A percentile compares a stretch with the other conserved stretches of the same genome.
Evolutionary conservation across 768 basidiomycete species (phyloP).

Genomic region (Amanita subjunquillea): DNA sequence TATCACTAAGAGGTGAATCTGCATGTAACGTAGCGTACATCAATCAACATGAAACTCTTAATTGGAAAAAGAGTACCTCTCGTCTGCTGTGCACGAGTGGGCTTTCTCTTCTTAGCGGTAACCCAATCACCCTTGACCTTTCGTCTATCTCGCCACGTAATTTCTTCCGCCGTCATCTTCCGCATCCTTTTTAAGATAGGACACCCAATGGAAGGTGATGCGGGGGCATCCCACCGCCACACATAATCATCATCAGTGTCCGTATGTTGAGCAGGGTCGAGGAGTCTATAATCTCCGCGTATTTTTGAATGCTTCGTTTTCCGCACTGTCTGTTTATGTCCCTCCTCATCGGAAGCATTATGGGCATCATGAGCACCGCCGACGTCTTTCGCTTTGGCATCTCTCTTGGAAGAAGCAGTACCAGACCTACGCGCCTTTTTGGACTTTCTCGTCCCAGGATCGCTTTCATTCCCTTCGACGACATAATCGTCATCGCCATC

Average conservation of each 20-base stretch:
- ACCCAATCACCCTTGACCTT: slow-evolving; percentile 2
- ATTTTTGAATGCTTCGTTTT: slow-evolving; percentile 4
- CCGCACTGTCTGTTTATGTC: slow-evolving; percentile 9
- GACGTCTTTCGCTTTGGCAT: slow-evolving; percentile 21
- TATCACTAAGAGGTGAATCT: slow-evolving; percentile 5
- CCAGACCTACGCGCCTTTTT: slow-evolving; percentile 13
- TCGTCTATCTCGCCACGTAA: not conserved
- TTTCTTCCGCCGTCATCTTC: slow-evolving; percentile 2
- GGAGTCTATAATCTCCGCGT: not conserved
- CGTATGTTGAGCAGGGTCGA: not conserved
- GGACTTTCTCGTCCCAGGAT: slow-evolving; percentile 8
- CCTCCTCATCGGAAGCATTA: slow-evolving; percentile 11
- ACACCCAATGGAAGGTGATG: not conserved
- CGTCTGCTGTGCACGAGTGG: not conserved
- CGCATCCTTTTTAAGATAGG: slow-evolving; percentile 1
- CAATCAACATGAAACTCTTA: not conserved
- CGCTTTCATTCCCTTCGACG: slow-evolving; percentile 14
- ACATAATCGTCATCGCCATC: slow-evolving; percentile 9
- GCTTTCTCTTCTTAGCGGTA: not conserved
- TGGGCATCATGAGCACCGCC: slow-evolving; percentile 13
- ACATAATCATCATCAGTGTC: slow-evolving; percentile 5
- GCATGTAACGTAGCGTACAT: not conserved
- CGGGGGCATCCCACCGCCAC: slow-evolving; percentile 1
- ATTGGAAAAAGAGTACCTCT: not conserved
- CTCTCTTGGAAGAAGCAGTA: slow-evolving; percentile 17